Evolutionary conservation across 164 flowering plant species (phyloP).

Genomic region (Liquidambar formosana): DNA sequence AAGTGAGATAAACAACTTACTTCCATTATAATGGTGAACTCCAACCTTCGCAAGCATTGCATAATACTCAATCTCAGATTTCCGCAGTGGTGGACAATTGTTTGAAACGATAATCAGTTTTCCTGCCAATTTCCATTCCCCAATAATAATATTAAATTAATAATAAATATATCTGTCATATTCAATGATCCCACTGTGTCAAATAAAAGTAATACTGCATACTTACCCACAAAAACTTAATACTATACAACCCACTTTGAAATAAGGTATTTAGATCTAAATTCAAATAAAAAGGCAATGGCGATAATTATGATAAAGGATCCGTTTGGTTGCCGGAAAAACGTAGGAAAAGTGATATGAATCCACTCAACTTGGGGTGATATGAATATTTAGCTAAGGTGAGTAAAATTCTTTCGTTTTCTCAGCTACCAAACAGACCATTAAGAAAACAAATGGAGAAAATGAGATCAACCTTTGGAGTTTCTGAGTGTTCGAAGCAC

Average conservation of each 20-base stretch:
- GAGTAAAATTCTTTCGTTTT: not conserved
- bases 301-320: no score
- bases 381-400: no score
- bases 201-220: no score
- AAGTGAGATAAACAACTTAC: conserved; percentile 34
- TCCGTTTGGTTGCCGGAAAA: no score
- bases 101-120: conserved; percentile 59
- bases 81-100: conserved; percentile 72
- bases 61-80: conserved; percentile 75
- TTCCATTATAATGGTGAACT: conserved; percentile 74
- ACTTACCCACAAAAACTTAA: no score
- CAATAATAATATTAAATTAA: not conserved
- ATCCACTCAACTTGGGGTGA: no score
- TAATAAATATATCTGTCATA: no score
- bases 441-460: not conserved
- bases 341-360: no score
- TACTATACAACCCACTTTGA: no score
- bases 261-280: not conserved
- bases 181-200: no score
- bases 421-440: not conserved
- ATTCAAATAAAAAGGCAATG: not conserved
- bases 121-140: conserved; percentile 24
- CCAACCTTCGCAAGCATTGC: conserved; percentile 73
- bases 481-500: conserved; percentile 66
- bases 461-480: conserved; percentile 47